Evolutionary conservation across 495 filamentous ascomycete genomes (phyloP).

Genomic region (Aspergillus ostianus): DNA sequence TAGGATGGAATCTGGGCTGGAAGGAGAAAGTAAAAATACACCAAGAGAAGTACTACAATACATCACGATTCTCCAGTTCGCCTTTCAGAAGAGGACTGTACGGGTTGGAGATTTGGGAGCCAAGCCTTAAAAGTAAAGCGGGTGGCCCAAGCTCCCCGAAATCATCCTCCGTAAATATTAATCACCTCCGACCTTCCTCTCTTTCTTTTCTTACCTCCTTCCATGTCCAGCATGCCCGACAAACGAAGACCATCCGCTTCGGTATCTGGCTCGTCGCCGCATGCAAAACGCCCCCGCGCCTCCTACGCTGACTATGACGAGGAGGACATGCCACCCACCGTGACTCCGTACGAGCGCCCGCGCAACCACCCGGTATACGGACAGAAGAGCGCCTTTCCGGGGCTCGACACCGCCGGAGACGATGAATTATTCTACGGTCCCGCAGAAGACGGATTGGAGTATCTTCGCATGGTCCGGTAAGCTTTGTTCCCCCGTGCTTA

Average conservation of each 20-base stretch:
- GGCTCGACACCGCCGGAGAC: conserved; percentile 57
- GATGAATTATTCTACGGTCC: conserved; percentile 50
- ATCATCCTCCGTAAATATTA: not conserved
- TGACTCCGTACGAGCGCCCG: conserved; percentile 36
- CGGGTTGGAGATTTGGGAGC: not conserved
- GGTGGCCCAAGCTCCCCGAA: conserved; percentile 22
- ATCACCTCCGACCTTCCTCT: conserved; percentile 3
- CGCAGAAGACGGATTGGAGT: conserved; percentile 65
- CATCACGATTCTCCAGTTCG: not conserved
- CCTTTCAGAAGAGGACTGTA: not conserved
- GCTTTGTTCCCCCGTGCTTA: conserved; percentile 26
- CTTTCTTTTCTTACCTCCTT: conserved; percentile 14
- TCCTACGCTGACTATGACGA: conserved; percentile 30
- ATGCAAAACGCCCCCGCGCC: conserved; percentile 31
- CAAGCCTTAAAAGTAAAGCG: not conserved
- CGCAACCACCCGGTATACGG: conserved; percentile 66
- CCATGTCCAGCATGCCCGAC: conserved; percentile 29
- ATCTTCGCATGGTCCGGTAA: conserved; percentile 80
- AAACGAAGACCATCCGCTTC: conserved; percentile 35
- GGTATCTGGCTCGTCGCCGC: conserved; percentile 17
- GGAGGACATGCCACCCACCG: conserved; percentile 16
- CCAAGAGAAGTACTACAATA: not conserved
- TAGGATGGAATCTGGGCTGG: not conserved
- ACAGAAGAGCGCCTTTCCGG: conserved; percentile 74
- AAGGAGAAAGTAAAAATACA: not conserved